Evolutionary conservation across 1,284 basidiomycete genomes (phyloP).

Genomic region (Schizophyllum amplum): DNA sequence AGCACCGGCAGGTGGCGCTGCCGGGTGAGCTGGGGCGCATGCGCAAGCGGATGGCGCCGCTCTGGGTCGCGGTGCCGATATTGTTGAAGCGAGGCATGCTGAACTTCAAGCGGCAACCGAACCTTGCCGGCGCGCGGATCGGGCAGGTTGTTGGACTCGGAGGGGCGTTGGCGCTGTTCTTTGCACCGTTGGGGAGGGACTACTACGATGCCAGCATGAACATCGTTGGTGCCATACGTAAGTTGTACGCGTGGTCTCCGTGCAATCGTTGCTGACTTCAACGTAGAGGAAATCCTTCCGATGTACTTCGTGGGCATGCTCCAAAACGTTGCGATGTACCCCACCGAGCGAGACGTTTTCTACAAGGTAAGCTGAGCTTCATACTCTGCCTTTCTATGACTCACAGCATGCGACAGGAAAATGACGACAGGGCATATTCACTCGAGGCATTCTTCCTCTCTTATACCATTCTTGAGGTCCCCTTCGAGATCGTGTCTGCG

Average conservation of each 20-base stretch:
- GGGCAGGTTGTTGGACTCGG: conserved; percentile 12
- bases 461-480: conserved; percentile 10
- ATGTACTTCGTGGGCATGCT: conserved; percentile 14
- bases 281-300: background rate
- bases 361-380: conserved; percentile 5
- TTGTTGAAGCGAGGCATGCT: conserved; percentile 9
- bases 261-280: background rate
- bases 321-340: conserved; percentile 11
- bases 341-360: conserved; percentile 11
- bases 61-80: conserved; percentile 10
- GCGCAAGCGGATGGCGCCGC: conserved; percentile 8
- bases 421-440: conserved; percentile 12
- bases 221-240: conserved; percentile 10
- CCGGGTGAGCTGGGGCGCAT: conserved; percentile 1
- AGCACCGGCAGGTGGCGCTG: background rate
- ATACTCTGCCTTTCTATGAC: background rate
- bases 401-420: conserved; percentile 5
- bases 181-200: conserved; percentile 10
- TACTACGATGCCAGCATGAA: conserved; percentile 11
- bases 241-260: background rate
- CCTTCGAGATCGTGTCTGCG: conserved; percentile 9
- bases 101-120: conserved; percentile 10
- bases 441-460: conserved; percentile 9
- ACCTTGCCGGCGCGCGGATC: conserved; percentile 6
- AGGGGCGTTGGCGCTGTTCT: conserved; percentile 8